A percentile compares a stretch with the other conserved stretches of the same genome.
phyloP scores from a whole-genome alignment of 805 yeast genomes.

The Schwanniomyces polymorphus region DNA sequence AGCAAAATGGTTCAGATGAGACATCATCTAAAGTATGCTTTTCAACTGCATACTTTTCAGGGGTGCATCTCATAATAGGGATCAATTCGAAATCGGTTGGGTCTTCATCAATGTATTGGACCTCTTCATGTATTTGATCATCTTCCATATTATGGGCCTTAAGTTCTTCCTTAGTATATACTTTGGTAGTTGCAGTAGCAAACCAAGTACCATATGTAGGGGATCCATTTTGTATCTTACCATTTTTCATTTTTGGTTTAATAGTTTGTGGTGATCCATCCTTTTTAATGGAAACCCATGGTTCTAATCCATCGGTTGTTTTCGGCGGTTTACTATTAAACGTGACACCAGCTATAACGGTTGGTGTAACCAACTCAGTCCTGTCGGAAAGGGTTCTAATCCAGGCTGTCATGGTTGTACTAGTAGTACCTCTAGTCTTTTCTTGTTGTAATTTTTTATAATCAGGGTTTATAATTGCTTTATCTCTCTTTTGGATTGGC shows the following conservation, averaged over 20 bases:
- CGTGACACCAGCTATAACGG: constrained; percentile 63
- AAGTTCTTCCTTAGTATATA: constrained; percentile 58
- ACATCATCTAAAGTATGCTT: constrained; percentile 60
- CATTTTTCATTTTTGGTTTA: constrained; percentile 72
- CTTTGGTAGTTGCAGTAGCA: constrained; percentile 62
- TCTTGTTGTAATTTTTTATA: constrained; percentile 19
- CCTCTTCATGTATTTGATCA: constrained; percentile 58
- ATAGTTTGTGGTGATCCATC: constrained; percentile 82
- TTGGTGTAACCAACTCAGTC: constrained; percentile 62
- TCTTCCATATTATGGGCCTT: constrained; percentile 74
- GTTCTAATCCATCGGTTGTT: constrained; percentile 67
- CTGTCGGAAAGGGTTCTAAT: constrained; percentile 63
- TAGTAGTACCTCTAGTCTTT: constrained; percentile 5
- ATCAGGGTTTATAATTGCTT: constrained; percentile 28
- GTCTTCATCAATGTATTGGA: constrained; percentile 62
- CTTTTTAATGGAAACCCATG: constrained; percentile 78
- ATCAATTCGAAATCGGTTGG: constrained; percentile 68
- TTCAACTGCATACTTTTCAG: constrained; percentile 59
- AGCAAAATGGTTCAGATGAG: constrained; percentile 79
- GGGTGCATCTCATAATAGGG: constrained; percentile 85
- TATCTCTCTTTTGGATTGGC: constrained; percentile 21
- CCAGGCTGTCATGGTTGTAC: constrained; percentile 53
- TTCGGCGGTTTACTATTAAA: constrained; percentile 69
- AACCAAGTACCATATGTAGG: constrained; percentile 81
- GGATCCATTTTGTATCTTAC: constrained; percentile 59